These are phyloP conservation scores for Telfairia occidentalis DNA, from an alignment of 331 rosid genomes.

Conservation along the genomic window DNA sequence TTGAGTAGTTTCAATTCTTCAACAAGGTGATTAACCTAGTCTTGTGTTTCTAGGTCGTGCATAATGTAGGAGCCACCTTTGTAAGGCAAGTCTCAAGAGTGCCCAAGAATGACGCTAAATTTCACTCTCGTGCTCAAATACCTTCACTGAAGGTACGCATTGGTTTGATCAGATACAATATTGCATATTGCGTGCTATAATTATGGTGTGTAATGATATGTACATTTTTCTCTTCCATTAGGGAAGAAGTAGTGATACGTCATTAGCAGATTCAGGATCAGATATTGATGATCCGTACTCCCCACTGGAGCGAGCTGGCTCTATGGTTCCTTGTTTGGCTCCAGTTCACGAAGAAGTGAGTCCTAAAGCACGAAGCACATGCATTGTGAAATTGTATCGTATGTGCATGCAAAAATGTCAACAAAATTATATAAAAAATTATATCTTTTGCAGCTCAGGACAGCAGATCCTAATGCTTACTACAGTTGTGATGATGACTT, in stretches of 20 bases:
- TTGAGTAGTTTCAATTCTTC: neutral
- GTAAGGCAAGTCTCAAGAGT: constrained; percentile 46
- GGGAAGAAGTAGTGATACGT: constrained; percentile 49
- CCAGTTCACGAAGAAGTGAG: constrained; percentile 73
- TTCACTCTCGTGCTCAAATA: constrained; percentile 27
- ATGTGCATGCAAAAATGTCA: neutral
- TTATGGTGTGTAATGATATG: neutral
- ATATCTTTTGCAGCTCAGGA: constrained; percentile 26
- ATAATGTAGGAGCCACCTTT: constrained; percentile 43
- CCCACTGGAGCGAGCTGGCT: constrained; percentile 31
- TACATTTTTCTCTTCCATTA: constrained; percentile 20
- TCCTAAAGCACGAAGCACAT: neutral
- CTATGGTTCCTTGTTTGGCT: constrained; percentile 39
- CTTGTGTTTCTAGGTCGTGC: constrained; percentile 46
- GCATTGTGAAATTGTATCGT: neutral
- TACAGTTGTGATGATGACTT: constrained; percentile 62
- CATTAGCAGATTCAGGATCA: constrained; percentile 51
- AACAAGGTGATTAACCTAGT: neutral
- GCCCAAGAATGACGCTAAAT: constrained; percentile 29
- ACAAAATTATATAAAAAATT: neutral
- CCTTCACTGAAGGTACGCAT: constrained; percentile 42
- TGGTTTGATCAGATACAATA: neutral
- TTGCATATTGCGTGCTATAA: neutral
- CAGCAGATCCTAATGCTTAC: constrained; percentile 44
- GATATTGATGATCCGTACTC: constrained; percentile 56